phyloP scores from a whole-genome alignment of 148 eudicot genomes.

The Persicaria tinctoria region DNA sequence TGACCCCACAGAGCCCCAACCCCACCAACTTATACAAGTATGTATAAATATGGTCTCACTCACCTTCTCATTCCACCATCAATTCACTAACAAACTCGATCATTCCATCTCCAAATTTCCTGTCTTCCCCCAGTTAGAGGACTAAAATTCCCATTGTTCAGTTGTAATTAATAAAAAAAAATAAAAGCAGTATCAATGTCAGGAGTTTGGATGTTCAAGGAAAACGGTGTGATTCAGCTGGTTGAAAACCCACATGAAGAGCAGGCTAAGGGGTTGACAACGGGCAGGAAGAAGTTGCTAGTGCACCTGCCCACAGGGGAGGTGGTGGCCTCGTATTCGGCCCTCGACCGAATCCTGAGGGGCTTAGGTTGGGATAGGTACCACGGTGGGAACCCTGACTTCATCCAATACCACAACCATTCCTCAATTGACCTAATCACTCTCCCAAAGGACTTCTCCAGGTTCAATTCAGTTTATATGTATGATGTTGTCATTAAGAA shows the following conservation, averaged over 20 bases:
- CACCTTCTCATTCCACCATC: no score
- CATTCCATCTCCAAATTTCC: no score
- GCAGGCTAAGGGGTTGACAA: background rate
- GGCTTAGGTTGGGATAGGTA: conserved; percentile 84
- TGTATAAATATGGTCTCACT: no score
- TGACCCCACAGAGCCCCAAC: no score
- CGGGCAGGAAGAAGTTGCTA: conserved; percentile 36
- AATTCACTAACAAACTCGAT: no score
- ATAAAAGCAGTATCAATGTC: conserved; percentile 27
- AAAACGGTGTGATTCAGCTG: conserved; percentile 58
- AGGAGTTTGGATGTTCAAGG: conserved; percentile 85
- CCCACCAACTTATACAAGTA: no score
- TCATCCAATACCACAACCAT: conserved; percentile 75
- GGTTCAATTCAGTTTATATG: conserved; percentile 84
- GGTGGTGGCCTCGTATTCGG: conserved; percentile 40
- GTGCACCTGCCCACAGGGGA: conserved; percentile 54
- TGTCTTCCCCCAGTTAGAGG: no score
- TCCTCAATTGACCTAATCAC: conserved; percentile 78
- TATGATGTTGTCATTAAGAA: conserved; percentile 86
- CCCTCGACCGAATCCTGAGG: conserved; percentile 41
- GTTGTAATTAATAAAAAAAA: no score
- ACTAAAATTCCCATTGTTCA: no score
- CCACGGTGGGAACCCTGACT: conserved; percentile 41
- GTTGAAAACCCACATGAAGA: conserved; percentile 43
- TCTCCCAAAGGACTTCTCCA: conserved; percentile 64